Percentiles rank a stretch among this genome's conserved stretches.
These are phyloP conservation scores for Stemphylium lycopersici DNA, from an alignment of 2,329 filamentous ascomycete species.

Conservation along the genomic window DNA sequence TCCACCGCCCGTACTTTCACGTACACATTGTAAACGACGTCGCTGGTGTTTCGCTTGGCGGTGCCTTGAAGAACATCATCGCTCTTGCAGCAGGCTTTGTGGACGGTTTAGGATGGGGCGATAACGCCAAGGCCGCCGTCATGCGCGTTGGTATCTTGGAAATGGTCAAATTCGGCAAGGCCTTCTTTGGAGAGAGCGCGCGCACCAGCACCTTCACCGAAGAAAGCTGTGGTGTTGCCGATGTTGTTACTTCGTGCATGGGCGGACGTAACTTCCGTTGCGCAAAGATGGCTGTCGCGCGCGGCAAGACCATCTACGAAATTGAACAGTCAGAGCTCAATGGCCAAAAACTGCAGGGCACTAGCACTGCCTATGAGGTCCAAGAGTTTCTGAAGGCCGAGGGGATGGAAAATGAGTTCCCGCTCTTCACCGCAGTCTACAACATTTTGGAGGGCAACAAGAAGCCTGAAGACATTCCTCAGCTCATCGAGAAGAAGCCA, in stretches of 20 bases:
- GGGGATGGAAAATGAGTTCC: slow-evolving; percentile 81
- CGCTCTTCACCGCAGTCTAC: slow-evolving; percentile 88
- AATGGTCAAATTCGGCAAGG: slow-evolving; percentile 94
- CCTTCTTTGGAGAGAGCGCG: slow-evolving; percentile 86
- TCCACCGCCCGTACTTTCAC: slow-evolving; percentile 97
- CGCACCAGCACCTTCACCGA: slow-evolving; percentile 91
- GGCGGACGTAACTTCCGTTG: slow-evolving; percentile 94
- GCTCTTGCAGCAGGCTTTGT: slow-evolving; percentile 94
- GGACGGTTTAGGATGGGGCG: slow-evolving; percentile 93
- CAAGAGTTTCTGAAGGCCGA: slow-evolving; percentile 83
- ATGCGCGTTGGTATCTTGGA: slow-evolving; percentile 96
- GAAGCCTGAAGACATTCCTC: slow-evolving; percentile 80
- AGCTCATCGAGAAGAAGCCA: slow-evolving; percentile 57
- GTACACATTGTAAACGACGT: slow-evolving; percentile 93
- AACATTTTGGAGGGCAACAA: slow-evolving; percentile 77
- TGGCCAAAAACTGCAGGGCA: slow-evolving; percentile 96
- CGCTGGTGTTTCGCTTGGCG: slow-evolving; percentile 93
- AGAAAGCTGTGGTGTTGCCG: slow-evolving; percentile 91
- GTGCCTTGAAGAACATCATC: slow-evolving; percentile 96
- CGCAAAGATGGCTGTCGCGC: slow-evolving; percentile 84
- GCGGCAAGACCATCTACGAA: slow-evolving; percentile 79
- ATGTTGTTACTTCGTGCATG: slow-evolving; percentile 91
- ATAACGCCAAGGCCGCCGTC: slow-evolving; percentile 98
- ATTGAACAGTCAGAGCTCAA: slow-evolving; percentile 90
- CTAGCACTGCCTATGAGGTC: slow-evolving; percentile 88